A percentile compares a stretch with the other conserved stretches of the same genome.
Conservation (phyloP, 225 moss, liverwort and hornwort genomes). For the Straminergon stramineum region DNA sequence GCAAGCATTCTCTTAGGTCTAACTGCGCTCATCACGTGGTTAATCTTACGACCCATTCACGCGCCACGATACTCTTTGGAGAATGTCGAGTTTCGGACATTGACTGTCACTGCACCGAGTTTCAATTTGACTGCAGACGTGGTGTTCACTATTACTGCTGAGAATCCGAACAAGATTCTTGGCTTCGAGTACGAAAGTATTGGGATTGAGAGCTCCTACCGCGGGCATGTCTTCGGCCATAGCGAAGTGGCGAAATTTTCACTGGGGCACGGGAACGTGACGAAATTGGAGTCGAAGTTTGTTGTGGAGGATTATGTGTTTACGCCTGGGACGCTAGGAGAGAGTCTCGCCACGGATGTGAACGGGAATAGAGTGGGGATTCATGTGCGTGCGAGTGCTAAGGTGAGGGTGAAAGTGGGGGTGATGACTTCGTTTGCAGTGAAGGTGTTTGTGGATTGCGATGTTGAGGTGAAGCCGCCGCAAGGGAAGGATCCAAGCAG, state of each 20-base stretch:
- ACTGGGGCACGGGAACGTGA: conserved; percentile 29
- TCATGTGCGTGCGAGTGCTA: conserved; percentile 22
- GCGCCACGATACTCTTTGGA: conserved; percentile 1
- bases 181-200: conserved; percentile 51
- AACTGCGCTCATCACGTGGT: neutral
- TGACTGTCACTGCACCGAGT: neutral
- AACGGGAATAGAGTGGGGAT: conserved; percentile 10
- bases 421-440: conserved; percentile 26
- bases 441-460: conserved; percentile 39
- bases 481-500: neutral
- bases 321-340: neutral
- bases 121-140: conserved; percentile 2
- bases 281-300: conserved; percentile 3
- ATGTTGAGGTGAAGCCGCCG: conserved; percentile 27
- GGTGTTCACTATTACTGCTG: conserved; percentile 15
- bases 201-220: conserved; percentile 23
- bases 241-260: conserved; percentile 29
- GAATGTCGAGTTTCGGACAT: neutral
- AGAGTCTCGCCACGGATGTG: neutral
- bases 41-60: conserved; percentile 16
- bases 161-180: conserved; percentile 41
- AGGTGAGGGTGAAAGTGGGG: conserved; percentile 49
- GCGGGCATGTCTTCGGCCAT: conserved; percentile 27
- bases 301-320: neutral
- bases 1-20: neutral